Base-by-base conservation (phyloP, 1,284 basidiomycete species). In the Fomitopsis pinicola region DNA sequence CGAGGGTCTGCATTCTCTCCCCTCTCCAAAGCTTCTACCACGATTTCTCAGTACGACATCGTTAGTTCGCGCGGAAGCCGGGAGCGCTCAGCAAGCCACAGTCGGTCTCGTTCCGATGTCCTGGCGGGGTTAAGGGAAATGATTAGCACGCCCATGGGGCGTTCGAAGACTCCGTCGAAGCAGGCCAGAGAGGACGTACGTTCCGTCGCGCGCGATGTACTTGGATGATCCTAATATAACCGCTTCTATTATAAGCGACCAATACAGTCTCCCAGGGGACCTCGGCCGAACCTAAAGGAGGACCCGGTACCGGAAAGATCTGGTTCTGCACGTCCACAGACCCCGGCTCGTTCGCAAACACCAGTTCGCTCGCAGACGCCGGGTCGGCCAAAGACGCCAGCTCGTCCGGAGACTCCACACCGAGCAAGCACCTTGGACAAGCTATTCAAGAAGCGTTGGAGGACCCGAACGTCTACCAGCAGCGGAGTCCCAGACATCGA, bases 1-100 rank as follows among this genome's bases (percentile, higher is more conserved):
- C 58, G 30, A 56, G 59, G 42, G 54, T 59, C 57, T 59, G 63
- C 61, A 8, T 62, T 67, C 53, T 71, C 71, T 5, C 71, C 72
- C 10, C 66, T 65, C 35, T 71, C 70, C 8, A 63, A 67, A 33
- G 68, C 72, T 42, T 70, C 68, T 46, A 72, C 72, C 19, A 67
- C 58, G 38, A 69, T 72, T 28, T 71, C 70, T 9, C 67, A 73
- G 62, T 71, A 69, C 58, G 70, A 71, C 45, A 62, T 72, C 26
- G 61, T 71, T 33, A 65, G 59, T 42, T 62, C 65, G 15, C 64
- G 68, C 5, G 57, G 61, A 22, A 45, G 45, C 58, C 15, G 63
- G 60, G 33, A 55, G 59, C 2, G 55, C 50, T 30, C 56, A 7
- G 19, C 35, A 26, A 54, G 57, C 52, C 30, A 36, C 40, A 30